Evolutionary conservation across 1,139 yeast genomes (phyloP), one percentile per base, ranked within the genome.

Genomic region (Ogataea hybrid): DNA sequence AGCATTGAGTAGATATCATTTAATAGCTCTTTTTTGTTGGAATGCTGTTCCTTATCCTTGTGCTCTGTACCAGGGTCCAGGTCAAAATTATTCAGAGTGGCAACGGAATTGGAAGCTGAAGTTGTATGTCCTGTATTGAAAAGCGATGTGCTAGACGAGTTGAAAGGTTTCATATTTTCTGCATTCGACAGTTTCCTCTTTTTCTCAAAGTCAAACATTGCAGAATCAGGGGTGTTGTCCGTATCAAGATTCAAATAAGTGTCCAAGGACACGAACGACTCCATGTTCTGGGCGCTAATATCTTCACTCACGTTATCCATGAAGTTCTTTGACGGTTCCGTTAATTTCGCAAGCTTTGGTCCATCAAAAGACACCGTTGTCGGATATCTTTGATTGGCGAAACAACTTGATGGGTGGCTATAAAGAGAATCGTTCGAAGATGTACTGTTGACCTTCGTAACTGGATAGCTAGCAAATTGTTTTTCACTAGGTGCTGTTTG

Each of bases 1-100:
- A 66, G 62, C 47, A 66, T 42, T 2, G 67, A 59, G 40, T 65
- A 67, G 34, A 65, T 60, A 47, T 66, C 69, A 32, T 54, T 60
- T 23, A 61, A 46, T 6, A 59, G 50, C 28, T 58, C 64, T 37
- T 51, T 57, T 29, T 58, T 58, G 20, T 58, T 54, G 14, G 46
- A 12, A 21, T 21, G 32, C 3, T 11, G 11, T 10, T 27, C 41
- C 4, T 23, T 25, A 14, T 11, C 3, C 11, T 21, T 28, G 14
- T 16, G 23, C 15, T 21, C 16, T 5, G 16, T 7, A 4, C 8
- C 12, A 6, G 28, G 16, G 10, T 17, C 20, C 20, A 18, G 22
- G n/a, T 32, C 45, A 28, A 46, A 44, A 22, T 46, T 40, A 4
- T 31, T 17, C 10, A 8, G 12, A 12, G 21, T 31, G 11, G 16